These are phyloP conservation scores for Leishmania major DNA, from an alignment of 208 protist species.

Conservation along the genomic window DNA sequence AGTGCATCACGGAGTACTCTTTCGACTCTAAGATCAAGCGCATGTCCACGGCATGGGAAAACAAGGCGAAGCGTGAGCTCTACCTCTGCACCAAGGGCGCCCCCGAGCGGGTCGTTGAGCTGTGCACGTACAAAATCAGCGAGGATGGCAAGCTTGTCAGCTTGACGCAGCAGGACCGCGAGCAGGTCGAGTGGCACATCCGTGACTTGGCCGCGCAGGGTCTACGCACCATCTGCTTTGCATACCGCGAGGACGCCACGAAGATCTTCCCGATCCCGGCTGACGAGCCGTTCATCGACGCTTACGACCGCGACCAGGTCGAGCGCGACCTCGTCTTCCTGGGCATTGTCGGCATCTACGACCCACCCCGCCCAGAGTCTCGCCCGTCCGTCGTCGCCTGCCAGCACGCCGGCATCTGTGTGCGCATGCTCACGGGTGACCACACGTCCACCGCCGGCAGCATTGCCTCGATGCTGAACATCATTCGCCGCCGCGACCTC, in stretches of 20 bases:
- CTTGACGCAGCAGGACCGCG: slow-evolving; percentile 47
- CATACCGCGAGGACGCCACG: slow-evolving; percentile 46
- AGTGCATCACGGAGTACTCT: slow-evolving; percentile 82
- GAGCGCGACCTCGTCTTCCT: slow-evolving; percentile 88
- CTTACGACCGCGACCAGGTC: slow-evolving; percentile 65
- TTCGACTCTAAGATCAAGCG: slow-evolving; percentile 91
- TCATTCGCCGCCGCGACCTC: slow-evolving; percentile 67
- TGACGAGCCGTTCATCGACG: slow-evolving; percentile 54
- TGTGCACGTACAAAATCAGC: slow-evolving; percentile 64
- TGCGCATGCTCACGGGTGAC: slow-evolving; percentile 93
- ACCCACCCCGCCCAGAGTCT: slow-evolving; percentile 89
- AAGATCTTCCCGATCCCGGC: slow-evolving; percentile 38
- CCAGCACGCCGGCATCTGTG: slow-evolving; percentile 87
- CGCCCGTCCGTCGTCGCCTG: slow-evolving; percentile 82
- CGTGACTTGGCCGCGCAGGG: slow-evolving; percentile 61
- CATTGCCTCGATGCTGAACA: slow-evolving; percentile 90
- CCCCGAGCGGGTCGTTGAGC: slow-evolving; percentile 80
- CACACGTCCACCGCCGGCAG: slow-evolving; percentile 85
- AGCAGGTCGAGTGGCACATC: slow-evolving; percentile 55
- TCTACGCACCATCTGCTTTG: slow-evolving; percentile 71
- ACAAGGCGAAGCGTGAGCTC: slow-evolving; percentile 49
- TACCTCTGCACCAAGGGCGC: slow-evolving; percentile 91
- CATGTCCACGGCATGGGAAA: slow-evolving; percentile 85
- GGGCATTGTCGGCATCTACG: slow-evolving; percentile 92
- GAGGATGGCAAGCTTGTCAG: slow-evolving; percentile 36